Base-by-base conservation (phyloP, 2,329 filamentous ascomycete species). In the Aureobasidium musti region DNA sequence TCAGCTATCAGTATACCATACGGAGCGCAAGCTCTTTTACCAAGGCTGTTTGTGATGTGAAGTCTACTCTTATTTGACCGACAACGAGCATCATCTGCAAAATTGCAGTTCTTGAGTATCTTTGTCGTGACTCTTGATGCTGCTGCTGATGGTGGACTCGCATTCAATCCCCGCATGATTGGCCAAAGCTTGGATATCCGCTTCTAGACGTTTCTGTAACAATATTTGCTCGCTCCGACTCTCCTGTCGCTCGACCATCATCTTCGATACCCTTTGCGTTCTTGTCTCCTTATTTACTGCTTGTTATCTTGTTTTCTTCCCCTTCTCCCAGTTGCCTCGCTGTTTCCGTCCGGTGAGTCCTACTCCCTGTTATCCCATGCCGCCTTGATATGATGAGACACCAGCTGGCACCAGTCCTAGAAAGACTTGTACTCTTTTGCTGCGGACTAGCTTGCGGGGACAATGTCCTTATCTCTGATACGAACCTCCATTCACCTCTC, bases 321-420 rank as follows among this genome's bases (percentile, higher is more conserved):
- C 47, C 26, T 47, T 33, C 35, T 39, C 35, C 39, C 26, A 45
- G 14, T 57, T 43, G 30, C 11, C 8, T 8, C 1, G 11, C 37
- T 30, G 8, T 26, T 19, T 26, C 26, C 28, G 13, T 39, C 35
- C 17, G 23, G 56, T 61, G 26, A 61, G 59, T 63, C 17, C 2
- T 21, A 41, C 41, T 30, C 21, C 45, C 26, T 19, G 37, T 43
- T 17, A 3, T 11, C n/a, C 45, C 35, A 8, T 23, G 2, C 17
- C 26, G 10, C 59, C 47, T 35, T 52, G 19, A 35, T 54, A 54
- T 64, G 61, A 64, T 64, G 61, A 64, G 47, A 64, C 61, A 64
- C 61, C 78, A 82, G 86, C 86, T 88, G 86, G 86, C 86, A 88
- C 86, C 86, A 87, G 86, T 84, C 86, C 82, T 79, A 87, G 81